A percentile compares a stretch with the other conserved stretches of the same genome.
Evolutionary conservation across 164 flowering plant genomes (phyloP).

Genomic region (Annona squamosa): DNA sequence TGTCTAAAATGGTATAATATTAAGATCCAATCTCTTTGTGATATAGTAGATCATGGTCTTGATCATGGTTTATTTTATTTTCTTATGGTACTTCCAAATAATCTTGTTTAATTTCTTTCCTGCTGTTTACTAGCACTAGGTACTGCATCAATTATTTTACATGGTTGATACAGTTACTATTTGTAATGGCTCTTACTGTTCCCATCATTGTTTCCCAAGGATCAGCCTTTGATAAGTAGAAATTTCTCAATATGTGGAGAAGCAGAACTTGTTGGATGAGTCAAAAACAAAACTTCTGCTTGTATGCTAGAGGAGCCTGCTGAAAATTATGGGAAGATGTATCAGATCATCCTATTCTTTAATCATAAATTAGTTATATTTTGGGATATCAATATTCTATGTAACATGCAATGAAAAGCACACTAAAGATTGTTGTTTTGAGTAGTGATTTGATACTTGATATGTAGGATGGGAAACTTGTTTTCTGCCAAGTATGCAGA

Average conservation of each 20-base stretch:
- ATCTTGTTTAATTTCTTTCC: not conserved
- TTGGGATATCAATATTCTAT: too few relatives aligned
- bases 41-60: not conserved
- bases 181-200: not conserved
- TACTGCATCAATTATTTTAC: not conserved
- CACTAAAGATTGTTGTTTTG: too few relatives aligned
- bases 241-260: not conserved
- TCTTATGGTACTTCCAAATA: not conserved
- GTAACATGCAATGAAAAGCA: too few relatives aligned
- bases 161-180: not conserved
- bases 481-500: too few relatives aligned
- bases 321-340: too few relatives aligned
- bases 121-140: not conserved
- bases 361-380: too few relatives aligned
- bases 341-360: too few relatives aligned
- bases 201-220: not conserved
- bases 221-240: not conserved
- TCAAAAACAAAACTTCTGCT: not conserved
- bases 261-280: not conserved
- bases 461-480: too few relatives aligned
- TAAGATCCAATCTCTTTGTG: not conserved
- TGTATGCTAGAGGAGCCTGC: too few relatives aligned
- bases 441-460: too few relatives aligned
- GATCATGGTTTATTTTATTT: not conserved
- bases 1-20: conserved; percentile 68